Conservation (phyloP, 1,284 basidiomycete genomes). For the Pseudozyma hubeiensis region DNA sequence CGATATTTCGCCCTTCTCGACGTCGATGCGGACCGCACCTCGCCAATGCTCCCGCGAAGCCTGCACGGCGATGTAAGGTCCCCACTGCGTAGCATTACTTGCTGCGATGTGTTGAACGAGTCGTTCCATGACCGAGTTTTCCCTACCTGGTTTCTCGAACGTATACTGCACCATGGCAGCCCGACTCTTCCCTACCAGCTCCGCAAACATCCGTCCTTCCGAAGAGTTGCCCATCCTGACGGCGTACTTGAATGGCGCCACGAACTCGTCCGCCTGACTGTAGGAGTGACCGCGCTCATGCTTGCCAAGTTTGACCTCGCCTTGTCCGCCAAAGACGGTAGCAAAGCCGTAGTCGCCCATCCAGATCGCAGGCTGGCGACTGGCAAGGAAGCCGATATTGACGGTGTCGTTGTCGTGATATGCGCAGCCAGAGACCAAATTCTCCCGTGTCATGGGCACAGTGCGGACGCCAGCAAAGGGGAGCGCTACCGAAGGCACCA, state of each 20-base stretch:
- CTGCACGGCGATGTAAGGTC: conserved; percentile 78
- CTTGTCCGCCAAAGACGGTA: conserved; percentile 68
- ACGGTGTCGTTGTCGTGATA: conserved; percentile 51
- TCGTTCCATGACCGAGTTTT: not conserved
- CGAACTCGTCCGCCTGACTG: conserved; percentile 74
- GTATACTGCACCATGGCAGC: conserved; percentile 77
- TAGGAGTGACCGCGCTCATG: conserved; percentile 76
- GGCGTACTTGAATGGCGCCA: conserved; percentile 77
- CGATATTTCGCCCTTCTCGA: conserved; percentile 74
- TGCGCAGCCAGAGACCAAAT: conserved; percentile 37
- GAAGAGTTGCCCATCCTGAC: conserved; percentile 74
- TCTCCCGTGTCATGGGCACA: conserved; percentile 45
- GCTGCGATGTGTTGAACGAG: not conserved
- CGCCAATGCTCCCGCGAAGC: conserved; percentile 76
- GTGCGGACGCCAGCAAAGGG: conserved; percentile 46
- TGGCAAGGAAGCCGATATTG: conserved; percentile 40
- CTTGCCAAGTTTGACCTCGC: conserved; percentile 72
- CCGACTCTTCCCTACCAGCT: conserved; percentile 82
- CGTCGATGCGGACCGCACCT: conserved; percentile 74
- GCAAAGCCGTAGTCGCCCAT: conserved; percentile 74
- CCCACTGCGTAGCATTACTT: conserved; percentile 1
- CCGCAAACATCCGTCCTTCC: conserved; percentile 69
- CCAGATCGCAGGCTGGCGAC: conserved; percentile 79
- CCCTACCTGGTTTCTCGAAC: conserved; percentile 10
- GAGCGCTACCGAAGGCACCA: conserved; percentile 38